These are phyloP conservation scores for Paraphoma sp. DNA, from an alignment of 2,329 filamentous ascomycete species.

Conservation along the genomic window DNA sequence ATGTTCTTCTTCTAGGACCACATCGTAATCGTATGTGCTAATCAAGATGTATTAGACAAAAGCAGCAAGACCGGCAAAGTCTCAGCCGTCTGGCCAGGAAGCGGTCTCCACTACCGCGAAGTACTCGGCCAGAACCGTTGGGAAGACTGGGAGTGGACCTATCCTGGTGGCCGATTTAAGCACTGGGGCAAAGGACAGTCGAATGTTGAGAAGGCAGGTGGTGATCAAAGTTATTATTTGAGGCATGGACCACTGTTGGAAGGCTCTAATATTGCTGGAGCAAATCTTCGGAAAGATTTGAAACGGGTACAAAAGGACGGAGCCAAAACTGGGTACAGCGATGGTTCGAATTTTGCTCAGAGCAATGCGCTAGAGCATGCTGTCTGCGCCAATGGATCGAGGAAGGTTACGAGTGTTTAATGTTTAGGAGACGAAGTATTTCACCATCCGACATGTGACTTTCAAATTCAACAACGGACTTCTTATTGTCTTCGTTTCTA, in stretches of 20 bases:
- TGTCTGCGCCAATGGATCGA: too few relatives aligned
- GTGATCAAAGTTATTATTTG: conserved; percentile 3
- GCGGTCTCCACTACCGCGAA: conserved; percentile 7
- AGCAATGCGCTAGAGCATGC: too few relatives aligned
- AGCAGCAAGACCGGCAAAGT: conserved; percentile 1
- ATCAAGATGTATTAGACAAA: not conserved
- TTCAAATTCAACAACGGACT: too few relatives aligned
- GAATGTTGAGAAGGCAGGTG: not conserved
- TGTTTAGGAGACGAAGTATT: too few relatives aligned
- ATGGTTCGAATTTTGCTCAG: too few relatives aligned
- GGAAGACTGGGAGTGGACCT: conserved; percentile 6
- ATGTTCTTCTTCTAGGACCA: too few relatives aligned
- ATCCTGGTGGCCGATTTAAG: not conserved
- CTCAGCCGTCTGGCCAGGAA: conserved; percentile 7
- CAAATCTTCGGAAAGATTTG: not conserved
- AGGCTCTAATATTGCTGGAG: not conserved
- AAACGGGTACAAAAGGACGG: not conserved
- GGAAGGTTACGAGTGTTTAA: too few relatives aligned
- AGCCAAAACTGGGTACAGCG: too few relatives aligned
- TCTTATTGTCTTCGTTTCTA: too few relatives aligned
- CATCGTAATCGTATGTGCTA: not conserved
- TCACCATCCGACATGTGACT: too few relatives aligned
- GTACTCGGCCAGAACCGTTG: conserved; percentile 5
- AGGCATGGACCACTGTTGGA: not conserved
- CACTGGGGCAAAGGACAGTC: conserved; percentile 1